Evolutionary conservation across 2,329 filamentous ascomycete species (phyloP), one percentile per base, ranked within the genome.

Genomic region (Myriosclerotinia scirpicola): DNA sequence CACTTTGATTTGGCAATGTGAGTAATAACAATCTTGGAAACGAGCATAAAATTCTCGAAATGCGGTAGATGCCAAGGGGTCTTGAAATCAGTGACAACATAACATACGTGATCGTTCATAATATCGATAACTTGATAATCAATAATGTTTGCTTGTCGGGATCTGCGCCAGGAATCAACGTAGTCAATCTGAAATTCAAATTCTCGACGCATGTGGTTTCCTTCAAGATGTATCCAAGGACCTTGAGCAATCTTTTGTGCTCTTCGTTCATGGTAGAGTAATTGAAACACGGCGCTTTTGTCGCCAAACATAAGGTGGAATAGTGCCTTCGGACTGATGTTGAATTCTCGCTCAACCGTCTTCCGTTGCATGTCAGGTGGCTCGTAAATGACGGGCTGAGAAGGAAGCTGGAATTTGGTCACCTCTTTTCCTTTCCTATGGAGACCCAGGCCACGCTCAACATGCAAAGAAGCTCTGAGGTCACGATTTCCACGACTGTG

Each of bases 241-340:
- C 91, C 90, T 78, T 97, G 93, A 2, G 90, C 87, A 69, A 97
- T 93, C 69, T 89, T 87, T 76, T 89, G 86, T 17, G 91, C 92
- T 73, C 88, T 85, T 62, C 91, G 85, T 76, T 96, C 92, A 76
- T 66, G 66, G n/a, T 67, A 65, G 38, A 67, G 58, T 17, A 54
- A n/a, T 44, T 65, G 65, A 79, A 97, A 99, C 50, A 98, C 89
- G 44, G 93, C 92, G 76, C 92, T 96, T 79, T 94, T 96, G 78
- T 99, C 95, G 48, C 95, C 95, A 78, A 98, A 99, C 62, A 99
- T 84, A 20, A 98, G 91, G 75, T 98, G 94, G 77, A 98, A 99
- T 67, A 97, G 87, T 0, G 92, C 92, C 78, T 99, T 98, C 56
- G 95, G 90, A 69, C 92, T 96, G 68, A 98, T 89, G 71, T 96